These are phyloP conservation scores for Fusarium falciforme DNA, from an alignment of 2,329 filamentous ascomycete genomes.

Conservation along the genomic window DNA sequence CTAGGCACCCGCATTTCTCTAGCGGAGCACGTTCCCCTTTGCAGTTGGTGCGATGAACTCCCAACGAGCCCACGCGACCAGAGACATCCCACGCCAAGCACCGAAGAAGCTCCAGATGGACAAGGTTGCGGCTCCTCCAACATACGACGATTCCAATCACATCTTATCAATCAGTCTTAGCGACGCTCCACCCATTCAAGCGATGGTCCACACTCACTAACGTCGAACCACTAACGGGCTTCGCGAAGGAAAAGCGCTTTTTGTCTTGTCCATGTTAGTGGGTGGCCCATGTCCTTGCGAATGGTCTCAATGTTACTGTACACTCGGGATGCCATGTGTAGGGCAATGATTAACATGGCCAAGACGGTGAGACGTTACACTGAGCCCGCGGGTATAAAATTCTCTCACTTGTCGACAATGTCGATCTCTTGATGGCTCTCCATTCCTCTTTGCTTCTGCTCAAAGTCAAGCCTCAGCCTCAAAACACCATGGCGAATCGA, in stretches of 20 bases:
- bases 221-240: conserved; percentile 9
- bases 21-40: neutral
- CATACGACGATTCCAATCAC: neutral
- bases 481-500: neutral
- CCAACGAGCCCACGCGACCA: neutral
- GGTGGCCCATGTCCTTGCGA: neutral
- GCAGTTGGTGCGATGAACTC: neutral
- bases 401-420: neutral
- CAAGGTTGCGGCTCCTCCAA: neutral
- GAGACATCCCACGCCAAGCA: conserved; percentile 8
- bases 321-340: neutral
- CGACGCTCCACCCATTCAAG: neutral
- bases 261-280: neutral
- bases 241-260: neutral
- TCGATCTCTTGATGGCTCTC: neutral
- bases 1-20: neutral
- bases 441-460: neutral
- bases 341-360: neutral
- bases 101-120: neutral
- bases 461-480: neutral
- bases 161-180: conserved; percentile 20
- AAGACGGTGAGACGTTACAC: conserved; percentile 6
- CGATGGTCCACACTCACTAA: neutral
- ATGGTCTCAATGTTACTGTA: neutral
- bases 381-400: neutral